Conservation (phyloP, 2,329 filamentous ascomycete genomes). For the Pseudogymnoascus sp. region DNA sequence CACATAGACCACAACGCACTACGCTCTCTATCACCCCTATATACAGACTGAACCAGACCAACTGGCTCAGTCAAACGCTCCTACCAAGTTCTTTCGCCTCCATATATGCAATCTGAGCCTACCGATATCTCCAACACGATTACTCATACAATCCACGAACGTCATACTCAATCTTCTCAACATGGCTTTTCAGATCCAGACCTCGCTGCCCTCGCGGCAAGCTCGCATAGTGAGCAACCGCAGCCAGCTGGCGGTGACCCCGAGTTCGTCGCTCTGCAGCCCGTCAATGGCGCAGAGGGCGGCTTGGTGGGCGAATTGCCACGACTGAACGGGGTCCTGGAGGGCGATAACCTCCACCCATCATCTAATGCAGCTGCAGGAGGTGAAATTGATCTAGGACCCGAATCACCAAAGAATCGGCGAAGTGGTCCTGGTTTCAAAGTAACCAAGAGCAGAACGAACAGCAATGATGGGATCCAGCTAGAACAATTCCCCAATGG, state of each 20-base stretch:
- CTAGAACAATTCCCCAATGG: slow-evolving; percentile 69
- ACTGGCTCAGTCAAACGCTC: slow-evolving; percentile 29
- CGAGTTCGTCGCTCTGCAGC: slow-evolving; percentile 16
- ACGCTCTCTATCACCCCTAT: not conserved
- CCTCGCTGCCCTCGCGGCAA: slow-evolving; percentile 25
- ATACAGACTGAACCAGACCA: slow-evolving; percentile 5
- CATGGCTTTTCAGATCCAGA: slow-evolving; percentile 49
- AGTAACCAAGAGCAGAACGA: slow-evolving; percentile 41
- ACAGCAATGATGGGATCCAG: slow-evolving; percentile 20
- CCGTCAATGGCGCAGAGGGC: slow-evolving; percentile 31
- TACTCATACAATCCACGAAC: slow-evolving; percentile 31
- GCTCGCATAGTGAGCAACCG: slow-evolving; percentile 21
- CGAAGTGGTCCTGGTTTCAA: slow-evolving; percentile 45
- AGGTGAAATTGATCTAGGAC: slow-evolving; percentile 53
- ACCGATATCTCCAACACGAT: slow-evolving; percentile 39
- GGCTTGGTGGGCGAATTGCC: slow-evolving; percentile 44
- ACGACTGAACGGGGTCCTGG: slow-evolving; percentile 39
- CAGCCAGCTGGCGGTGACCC: slow-evolving; percentile 25
- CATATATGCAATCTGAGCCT: slow-evolving; percentile 60
- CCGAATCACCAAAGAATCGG: slow-evolving; percentile 36
- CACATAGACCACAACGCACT: not conserved
- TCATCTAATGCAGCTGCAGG: slow-evolving; percentile 39
- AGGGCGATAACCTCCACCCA: slow-evolving; percentile 22
- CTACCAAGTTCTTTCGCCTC: slow-evolving; percentile 28
- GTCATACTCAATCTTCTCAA: slow-evolving; percentile 37